Evolutionary conservation across 306 rosid species (phyloP), one percentile per base, ranked within the genome.

Genomic region (Vigna nakashimae): DNA sequence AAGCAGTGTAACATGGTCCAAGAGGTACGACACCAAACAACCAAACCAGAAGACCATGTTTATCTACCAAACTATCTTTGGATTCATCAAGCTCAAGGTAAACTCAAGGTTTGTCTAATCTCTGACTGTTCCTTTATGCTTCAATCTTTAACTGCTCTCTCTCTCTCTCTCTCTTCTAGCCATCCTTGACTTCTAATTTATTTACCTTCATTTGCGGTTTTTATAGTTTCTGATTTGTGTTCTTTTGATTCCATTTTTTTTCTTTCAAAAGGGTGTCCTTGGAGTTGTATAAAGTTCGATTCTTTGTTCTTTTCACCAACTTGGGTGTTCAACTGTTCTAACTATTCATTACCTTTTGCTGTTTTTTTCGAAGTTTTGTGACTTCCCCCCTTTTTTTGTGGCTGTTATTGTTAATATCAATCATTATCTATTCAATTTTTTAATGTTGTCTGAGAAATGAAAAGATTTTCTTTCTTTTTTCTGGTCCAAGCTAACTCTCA

Each of bases 21-120:
- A 45, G 13, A 43, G 30, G 20, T 36, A 34, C 52, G 64, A 65
- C 50, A 49, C 56, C 45, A 18, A 66, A 60, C 14, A 45, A 82
- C 73, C 76, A 75, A 45, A 77, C 62, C 51, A 62, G 22, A 63
- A 36, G 50, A 22, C 15, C 51, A 22, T 16, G 46, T 58, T n/a
- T 34, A 64, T 36, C 69, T 64, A 38, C 14, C 69, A 5, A 15
- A n/a, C 28, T 20, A 42, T 36, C 57, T 53, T 0, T 40, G 13
- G 14, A 16, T 71, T 60, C 76, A 28, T 64, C 70, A 24, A 22
- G 22, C 34, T 28, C 76, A 56, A 77, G 88, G 85, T 84, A 55
- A 86, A 77, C 79, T 79, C 65, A 24, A 87, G 79, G 74, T 81
- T 30, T 48, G 32, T 72, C 73, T 5, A 66, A 57, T 46, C 15